phyloP scores from a whole-genome alignment of 805 yeast genomes.

The Starmerella sp. region DNA sequence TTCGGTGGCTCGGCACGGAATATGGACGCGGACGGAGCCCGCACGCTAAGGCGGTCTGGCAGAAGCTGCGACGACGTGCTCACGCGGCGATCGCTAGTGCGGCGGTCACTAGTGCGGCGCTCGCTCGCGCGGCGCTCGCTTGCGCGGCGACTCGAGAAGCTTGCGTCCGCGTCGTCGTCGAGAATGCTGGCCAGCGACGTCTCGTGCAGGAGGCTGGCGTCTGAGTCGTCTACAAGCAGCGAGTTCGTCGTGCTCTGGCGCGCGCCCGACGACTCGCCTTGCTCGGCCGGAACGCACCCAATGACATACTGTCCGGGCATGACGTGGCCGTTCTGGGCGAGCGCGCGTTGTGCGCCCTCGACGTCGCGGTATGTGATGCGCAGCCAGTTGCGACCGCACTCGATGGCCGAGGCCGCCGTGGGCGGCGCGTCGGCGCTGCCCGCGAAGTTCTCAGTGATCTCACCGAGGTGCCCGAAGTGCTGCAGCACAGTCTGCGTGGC shows the following conservation, averaged over 20 bases:
- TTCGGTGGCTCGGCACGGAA: background rate
- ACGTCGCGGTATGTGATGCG: conserved; percentile 71
- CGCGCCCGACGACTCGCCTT: conserved; percentile 7
- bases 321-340: conserved; percentile 68
- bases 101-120: background rate
- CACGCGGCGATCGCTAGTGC: background rate
- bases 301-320: conserved; percentile 50
- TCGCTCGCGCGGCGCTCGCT: background rate
- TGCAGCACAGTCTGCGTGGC: conserved; percentile 55
- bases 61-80: background rate
- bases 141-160: background rate
- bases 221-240: conserved; percentile 20
- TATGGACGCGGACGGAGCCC: conserved; percentile 3
- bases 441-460: conserved; percentile 58
- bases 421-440: conserved; percentile 24
- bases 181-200: conserved; percentile 12
- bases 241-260: conserved; percentile 19
- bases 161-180: conserved; percentile 5
- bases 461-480: conserved; percentile 71
- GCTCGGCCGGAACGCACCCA: conserved; percentile 49
- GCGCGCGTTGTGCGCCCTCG: conserved; percentile 67
- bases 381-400: conserved; percentile 84
- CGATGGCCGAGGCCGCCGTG: conserved; percentile 43
- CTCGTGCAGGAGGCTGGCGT: conserved; percentile 17
- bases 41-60: conserved; percentile 3